Evolutionary conservation across 2,329 filamentous ascomycete genomes (phyloP), one percentile per base, ranked within the genome.

Genomic region (Beauveria sp.): DNA sequence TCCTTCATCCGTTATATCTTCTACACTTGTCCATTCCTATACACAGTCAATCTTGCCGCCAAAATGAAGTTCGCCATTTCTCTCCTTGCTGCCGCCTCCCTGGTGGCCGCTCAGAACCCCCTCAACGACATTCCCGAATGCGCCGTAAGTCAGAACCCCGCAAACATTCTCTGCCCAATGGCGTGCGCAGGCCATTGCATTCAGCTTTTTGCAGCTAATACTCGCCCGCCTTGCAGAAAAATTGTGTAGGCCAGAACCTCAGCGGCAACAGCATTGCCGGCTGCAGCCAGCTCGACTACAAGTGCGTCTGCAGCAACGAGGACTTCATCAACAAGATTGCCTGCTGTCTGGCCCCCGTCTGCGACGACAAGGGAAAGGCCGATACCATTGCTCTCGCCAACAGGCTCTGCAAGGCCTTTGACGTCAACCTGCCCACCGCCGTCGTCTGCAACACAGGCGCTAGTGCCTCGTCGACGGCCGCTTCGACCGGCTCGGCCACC

Each of bases 231-330:
- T 16, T 31, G 22, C 34, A 66, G 65, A 26, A 62, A 64, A 59
- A 63, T 6, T 77, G 74, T 65, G 69, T 76, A 42, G 66, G 62
- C 64, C 59, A 72, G 54, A 74, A 69, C 68, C 73, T 73, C 28
- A 67, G 65, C 26, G 73, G 72, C 49, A 66, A 60, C 22, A 65
- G 66, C 45, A 74, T 79, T 59, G 75, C 70, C 56, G 75, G 72
- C 65, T 79, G 77, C 69, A 67, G 66, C 31, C 63, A 68, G 50
- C 65, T 75, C 67, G 74, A 78, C 69, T 69, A 76, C 63, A 68
- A 65, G 59, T 79, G 77, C 69, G 71, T 79, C 67, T 79, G 77
- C 72, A 68, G 66, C 67, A 77, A 77, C 71, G 53, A 66, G 52
- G 60, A 70, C 49, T 78, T 79, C 72, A 70, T 79, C 61, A 64